These are phyloP conservation scores for Hymenotorrendiella dingleyae DNA, from an alignment of 2,329 filamentous ascomycete species.

Conservation along the genomic window DNA sequence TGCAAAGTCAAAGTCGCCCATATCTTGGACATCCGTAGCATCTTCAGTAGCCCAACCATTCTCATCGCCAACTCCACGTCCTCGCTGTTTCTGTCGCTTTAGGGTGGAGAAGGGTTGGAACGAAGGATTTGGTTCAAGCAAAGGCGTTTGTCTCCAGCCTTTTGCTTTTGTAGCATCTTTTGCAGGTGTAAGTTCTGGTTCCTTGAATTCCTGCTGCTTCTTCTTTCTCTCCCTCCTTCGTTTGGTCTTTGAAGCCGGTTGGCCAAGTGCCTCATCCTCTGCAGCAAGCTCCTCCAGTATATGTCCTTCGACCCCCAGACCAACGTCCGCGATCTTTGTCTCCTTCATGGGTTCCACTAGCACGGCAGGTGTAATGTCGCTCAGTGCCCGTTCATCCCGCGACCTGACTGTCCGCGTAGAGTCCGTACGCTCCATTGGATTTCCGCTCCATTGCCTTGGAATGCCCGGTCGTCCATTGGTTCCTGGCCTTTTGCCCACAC, in stretches of 20 bases:
- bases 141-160: slow-evolving; percentile 62
- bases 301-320: slow-evolving; percentile 13
- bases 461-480: slow-evolving; percentile 9
- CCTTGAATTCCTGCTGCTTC: slow-evolving; percentile 33
- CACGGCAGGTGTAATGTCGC: slow-evolving; percentile 31
- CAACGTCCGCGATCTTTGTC: slow-evolving; percentile 29
- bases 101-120: slow-evolving; percentile 58
- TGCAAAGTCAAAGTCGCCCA: slow-evolving; percentile 92
- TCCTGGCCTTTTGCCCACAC: slow-evolving; percentile 32
- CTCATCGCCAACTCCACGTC: slow-evolving; percentile 42
- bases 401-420: slow-evolving; percentile 19
- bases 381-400: slow-evolving; percentile 15
- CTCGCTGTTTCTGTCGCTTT: slow-evolving; percentile 47
- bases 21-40: slow-evolving; percentile 86
- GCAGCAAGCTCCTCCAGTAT: slow-evolving; percentile 23
- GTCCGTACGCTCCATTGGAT: slow-evolving; percentile 26
- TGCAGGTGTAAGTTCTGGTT: slow-evolving; percentile 37
- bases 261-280: slow-evolving; percentile 16
- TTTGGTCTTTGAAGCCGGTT: slow-evolving; percentile 28
- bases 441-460: slow-evolving; percentile 29
- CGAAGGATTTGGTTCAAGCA: slow-evolving; percentile 55
- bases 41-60: slow-evolving; percentile 96
- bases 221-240: slow-evolving; percentile 35
- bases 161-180: slow-evolving; percentile 47
- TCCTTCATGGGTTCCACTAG: slow-evolving; percentile 41